Percentiles rank a stretch among this genome's conserved stretches.
Evolutionary conservation across 495 filamentous ascomycete species (phyloP).

Genomic region (Penicillium robsamsonii): DNA sequence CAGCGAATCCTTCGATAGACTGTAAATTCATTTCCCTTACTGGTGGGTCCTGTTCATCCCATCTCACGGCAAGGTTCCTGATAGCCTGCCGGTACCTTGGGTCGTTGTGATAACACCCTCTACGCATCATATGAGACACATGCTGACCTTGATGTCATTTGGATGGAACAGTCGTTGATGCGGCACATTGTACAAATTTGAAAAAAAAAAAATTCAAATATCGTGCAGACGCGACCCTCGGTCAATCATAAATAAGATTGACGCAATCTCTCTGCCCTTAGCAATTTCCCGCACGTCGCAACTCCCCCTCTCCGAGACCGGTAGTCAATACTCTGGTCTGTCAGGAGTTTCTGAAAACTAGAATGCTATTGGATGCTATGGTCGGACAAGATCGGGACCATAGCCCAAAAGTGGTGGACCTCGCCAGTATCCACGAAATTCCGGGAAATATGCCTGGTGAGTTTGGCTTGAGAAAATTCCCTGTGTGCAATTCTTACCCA

Average conservation of each 20-base stretch:
- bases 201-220: not conserved
- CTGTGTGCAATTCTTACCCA: conserved; percentile 23
- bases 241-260: not conserved
- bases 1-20: conserved; percentile 12
- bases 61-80: conserved; percentile 20
- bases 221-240: conserved; percentile 9
- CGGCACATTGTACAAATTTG: conserved; percentile 20
- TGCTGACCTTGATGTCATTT: conserved; percentile 35
- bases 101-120: conserved; percentile 13
- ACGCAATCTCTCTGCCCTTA: conserved; percentile 1
- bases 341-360: conserved; percentile 15
- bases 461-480: conserved; percentile 18
- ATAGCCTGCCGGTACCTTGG: conserved; percentile 28
- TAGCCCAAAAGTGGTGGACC: conserved; percentile 41
- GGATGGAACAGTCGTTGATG: conserved; percentile 23
- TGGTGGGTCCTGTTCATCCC: conserved; percentile 27
- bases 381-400: conserved; percentile 36
- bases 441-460: conserved; percentile 45
- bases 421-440: conserved; percentile 49
- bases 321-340: conserved; percentile 14
- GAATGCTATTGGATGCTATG: conserved; percentile 45
- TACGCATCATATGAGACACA: conserved; percentile 21
- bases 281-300: not conserved
- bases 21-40: conserved; percentile 19
- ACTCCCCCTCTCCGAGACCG: conserved; percentile 2